Base-by-base conservation (phyloP, 2,329 filamentous ascomycete species). In the Chaetomium sp. region DNA sequence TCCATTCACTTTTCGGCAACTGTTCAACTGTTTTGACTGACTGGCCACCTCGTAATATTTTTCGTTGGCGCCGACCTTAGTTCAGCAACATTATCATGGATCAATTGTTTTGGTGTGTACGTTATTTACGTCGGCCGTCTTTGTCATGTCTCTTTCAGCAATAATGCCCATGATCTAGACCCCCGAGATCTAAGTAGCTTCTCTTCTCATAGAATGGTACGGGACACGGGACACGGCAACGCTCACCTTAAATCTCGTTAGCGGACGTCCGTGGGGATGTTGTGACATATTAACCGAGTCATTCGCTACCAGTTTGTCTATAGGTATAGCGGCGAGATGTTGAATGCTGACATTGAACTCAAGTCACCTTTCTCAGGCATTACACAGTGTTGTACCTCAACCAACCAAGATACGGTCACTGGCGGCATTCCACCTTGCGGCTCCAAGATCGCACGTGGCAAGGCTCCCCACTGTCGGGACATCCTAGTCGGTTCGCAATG, bases 261-360 rank as follows among this genome's bases (percentile, higher is more conserved):
- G 5, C 65, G 65, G 65, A 67, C 57, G 12, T 67, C 65, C 65
- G 65, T 67, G 65, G 65, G 65, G 65, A 55, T 38, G n/a, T 42
- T 16, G 42, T 35, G 58, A 57, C 50, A 35, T 57, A 6, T 45
- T 23, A 9, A 16, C 19, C 61, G 3, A n/a, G 61, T 49, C 23
- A 19, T 27, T 57, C 13, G 23, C 29, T 60, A 42, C 12, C 45
- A 35, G 10, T 19, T 33, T n/a, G 25, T 7, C 7, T 9, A 25
- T 25, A 6, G 23, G 10, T 12, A 16, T 16, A 12, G 0, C 4
- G 10, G 25, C 50, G 4, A 16, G 27, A n/a, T 53, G 50, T 29
- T 57, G 42, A 4, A 7, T 8, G 19, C 7, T 5, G 23, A 57
- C 55, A 45, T 5, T 23, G 3, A 10, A 21, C 12, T n/a, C 23